phyloP scores from a whole-genome alignment of 1,139 yeast species.

The Yamadazyma diospyri region DNA sequence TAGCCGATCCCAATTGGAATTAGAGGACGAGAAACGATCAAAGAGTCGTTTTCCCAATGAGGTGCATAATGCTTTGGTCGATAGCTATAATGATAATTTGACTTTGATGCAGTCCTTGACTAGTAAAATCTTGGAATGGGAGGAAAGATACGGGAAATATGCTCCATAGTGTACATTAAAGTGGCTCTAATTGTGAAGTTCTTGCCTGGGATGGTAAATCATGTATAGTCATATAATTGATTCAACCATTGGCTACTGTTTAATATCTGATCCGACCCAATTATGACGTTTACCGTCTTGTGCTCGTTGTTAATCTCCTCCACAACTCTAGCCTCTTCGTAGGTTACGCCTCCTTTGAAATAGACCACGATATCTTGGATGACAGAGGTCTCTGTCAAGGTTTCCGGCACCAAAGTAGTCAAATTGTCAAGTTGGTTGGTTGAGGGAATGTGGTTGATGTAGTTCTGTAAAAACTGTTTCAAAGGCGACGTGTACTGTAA shows the following conservation, averaged over 20 bases:
- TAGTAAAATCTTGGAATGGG: constrained; percentile 70
- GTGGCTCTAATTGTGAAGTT: background rate
- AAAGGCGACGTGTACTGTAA: constrained; percentile 77
- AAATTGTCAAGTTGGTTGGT: constrained; percentile 4
- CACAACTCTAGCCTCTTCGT: constrained; percentile 83
- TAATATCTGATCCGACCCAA: constrained; percentile 76
- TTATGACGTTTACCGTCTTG: constrained; percentile 46
- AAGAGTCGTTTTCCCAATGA: constrained; percentile 31
- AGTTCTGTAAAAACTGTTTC: constrained; percentile 35
- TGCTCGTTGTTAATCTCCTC: constrained; percentile 61
- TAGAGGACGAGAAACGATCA: constrained; percentile 64
- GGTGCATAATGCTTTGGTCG: constrained; percentile 17
- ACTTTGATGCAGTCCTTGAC: constrained; percentile 68
- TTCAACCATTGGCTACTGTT: constrained; percentile 56
- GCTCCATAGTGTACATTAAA: constrained; percentile 29
- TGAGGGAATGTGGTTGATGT: constrained; percentile 8
- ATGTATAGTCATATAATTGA: constrained; percentile 10
- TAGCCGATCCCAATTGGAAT: constrained; percentile 77
- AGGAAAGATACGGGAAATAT: constrained; percentile 61
- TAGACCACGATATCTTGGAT: constrained; percentile 79
- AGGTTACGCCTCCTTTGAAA: constrained; percentile 87
- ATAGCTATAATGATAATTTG: constrained; percentile 56
- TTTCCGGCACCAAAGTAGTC: constrained; percentile 15
- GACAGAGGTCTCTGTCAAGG: constrained; percentile 19
- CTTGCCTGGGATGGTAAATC: background rate